Evolutionary conservation across 129 eudicot genomes (phyloP).

Genomic region (Chrysanthemum seticuspe): DNA sequence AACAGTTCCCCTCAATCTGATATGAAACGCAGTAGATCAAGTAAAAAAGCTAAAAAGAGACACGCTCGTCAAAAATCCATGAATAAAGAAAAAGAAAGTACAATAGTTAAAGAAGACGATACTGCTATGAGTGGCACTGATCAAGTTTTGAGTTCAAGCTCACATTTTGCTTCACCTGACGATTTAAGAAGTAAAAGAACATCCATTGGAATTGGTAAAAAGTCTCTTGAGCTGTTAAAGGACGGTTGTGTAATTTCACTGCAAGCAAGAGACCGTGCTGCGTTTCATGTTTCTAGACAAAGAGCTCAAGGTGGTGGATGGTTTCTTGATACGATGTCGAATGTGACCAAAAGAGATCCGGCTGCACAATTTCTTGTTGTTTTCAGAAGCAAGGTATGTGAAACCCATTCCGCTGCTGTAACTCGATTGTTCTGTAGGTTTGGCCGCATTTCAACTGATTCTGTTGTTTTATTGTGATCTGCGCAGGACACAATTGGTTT

Average conservation of each 20-base stretch:
- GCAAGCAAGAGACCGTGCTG: constrained; percentile 59
- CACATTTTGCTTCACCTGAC: constrained; percentile 85
- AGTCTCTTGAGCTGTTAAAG: constrained; percentile 61
- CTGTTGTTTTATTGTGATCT: constrained; percentile 21
- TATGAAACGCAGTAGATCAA: constrained; percentile 80
- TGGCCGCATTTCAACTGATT: constrained; percentile 9
- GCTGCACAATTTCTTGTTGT: constrained; percentile 95
- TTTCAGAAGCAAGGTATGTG: constrained; percentile 73
- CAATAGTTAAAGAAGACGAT: constrained; percentile 70
- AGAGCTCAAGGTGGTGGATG: constrained; percentile 97
- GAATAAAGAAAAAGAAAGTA: constrained; percentile 69
- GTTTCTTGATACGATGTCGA: constrained; percentile 72
- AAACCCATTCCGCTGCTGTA: constrained; percentile 1
- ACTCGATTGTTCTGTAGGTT: constrained; percentile 6
- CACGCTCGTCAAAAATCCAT: constrained; percentile 80
- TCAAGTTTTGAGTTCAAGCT: constrained; percentile 81
- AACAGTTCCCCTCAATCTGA: constrained; percentile 61
- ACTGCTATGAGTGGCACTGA: constrained; percentile 89
- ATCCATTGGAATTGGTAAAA: constrained; percentile 48
- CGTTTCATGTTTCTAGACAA: constrained; percentile 87
- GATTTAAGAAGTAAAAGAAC: constrained; percentile 70
- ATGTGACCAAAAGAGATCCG: constrained; percentile 91
- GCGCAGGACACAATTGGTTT: constrained; percentile 94
- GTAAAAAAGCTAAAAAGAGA: constrained; percentile 91
- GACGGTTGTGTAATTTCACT: constrained; percentile 87